phyloP scores from a whole-genome alignment of 139 green algal species.

The Coelastrella sp. region DNA sequence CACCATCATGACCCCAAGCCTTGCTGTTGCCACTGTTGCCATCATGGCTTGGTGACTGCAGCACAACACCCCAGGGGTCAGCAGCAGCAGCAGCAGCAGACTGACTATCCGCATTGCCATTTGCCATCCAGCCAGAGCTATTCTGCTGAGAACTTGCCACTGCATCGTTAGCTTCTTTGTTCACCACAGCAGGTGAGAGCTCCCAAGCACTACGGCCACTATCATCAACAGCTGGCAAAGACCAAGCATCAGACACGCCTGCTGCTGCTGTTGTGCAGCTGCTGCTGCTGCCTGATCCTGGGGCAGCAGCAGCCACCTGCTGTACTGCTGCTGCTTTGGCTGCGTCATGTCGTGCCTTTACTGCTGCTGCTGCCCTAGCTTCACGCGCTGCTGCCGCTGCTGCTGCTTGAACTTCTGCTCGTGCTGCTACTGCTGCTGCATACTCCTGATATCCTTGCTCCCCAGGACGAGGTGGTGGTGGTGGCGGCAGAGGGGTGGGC shows the following conservation, averaged over 20 bases:
- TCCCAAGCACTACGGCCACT: conserved; percentile 20
- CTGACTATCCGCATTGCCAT: neutral
- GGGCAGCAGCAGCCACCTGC: neutral
- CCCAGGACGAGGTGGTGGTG: conserved; percentile 14
- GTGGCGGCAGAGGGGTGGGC: conserved; percentile 28
- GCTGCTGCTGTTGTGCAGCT: neutral
- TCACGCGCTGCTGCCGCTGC: conserved; percentile 1
- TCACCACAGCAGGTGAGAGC: neutral
- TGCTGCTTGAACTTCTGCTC: conserved; percentile 2
- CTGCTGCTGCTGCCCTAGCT: neutral
- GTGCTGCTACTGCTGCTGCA: conserved; percentile 9
- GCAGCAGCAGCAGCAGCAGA: conserved; percentile 11
- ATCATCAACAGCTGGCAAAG: neutral
- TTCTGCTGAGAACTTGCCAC: neutral
- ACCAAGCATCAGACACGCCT: neutral
- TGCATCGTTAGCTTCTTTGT: neutral
- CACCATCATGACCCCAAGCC: neutral
- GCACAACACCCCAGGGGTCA: neutral
- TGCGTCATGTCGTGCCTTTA: neutral
- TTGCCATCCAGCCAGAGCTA: neutral
- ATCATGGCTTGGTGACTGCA: neutral
- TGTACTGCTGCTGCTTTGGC: conserved; percentile 26
- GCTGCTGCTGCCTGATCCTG: neutral
- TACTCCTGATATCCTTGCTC: conserved; percentile 25
- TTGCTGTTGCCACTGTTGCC: conserved; percentile 21